phyloP scores from a whole-genome alignment of 2,329 filamentous ascomycete genomes.

The Sporothrix pallida region DNA sequence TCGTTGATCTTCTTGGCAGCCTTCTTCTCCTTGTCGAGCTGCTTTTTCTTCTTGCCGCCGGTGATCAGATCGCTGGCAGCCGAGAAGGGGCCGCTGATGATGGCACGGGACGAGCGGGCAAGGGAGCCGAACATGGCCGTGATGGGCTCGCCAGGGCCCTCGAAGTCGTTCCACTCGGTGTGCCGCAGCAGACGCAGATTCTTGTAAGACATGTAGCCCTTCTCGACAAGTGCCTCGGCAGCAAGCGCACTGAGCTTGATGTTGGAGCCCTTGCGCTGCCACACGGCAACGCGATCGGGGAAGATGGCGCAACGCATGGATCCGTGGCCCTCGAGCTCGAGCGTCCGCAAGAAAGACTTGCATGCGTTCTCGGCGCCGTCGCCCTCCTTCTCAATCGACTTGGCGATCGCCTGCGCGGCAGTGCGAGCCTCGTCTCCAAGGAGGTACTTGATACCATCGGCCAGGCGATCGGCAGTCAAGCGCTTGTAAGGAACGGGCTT shows the following conservation, averaged over 20 bases:
- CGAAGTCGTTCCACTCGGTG: constrained; percentile 78
- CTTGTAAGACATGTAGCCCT: constrained; percentile 66
- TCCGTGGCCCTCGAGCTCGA: constrained; percentile 57
- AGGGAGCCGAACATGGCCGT: constrained; percentile 69
- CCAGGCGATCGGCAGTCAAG: constrained; percentile 66
- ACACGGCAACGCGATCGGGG: constrained; percentile 66
- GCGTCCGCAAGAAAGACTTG: constrained; percentile 66
- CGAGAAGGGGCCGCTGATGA: constrained; percentile 68
- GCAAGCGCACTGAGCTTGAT: constrained; percentile 67
- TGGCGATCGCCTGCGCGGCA: constrained; percentile 65
- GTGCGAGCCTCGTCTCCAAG: constrained; percentile 64
- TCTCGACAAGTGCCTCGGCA: constrained; percentile 67
- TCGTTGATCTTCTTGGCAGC: not conserved
- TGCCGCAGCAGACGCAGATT: constrained; percentile 68
- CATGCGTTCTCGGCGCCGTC: constrained; percentile 75
- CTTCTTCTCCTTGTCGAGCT: constrained; percentile 51
- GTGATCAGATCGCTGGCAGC: constrained; percentile 53
- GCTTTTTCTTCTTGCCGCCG: constrained; percentile 54
- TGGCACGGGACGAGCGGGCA: constrained; percentile 61
- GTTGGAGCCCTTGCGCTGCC: constrained; percentile 67
- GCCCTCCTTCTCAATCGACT: constrained; percentile 65
- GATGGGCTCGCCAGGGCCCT: constrained; percentile 74
- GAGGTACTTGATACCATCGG: constrained; percentile 73
- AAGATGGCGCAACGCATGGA: constrained; percentile 71
- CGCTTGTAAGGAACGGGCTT: constrained; percentile 71